Base-by-base conservation (phyloP, 2,329 filamentous ascomycete genomes). In the Talaromyces atroroseus region DNA sequence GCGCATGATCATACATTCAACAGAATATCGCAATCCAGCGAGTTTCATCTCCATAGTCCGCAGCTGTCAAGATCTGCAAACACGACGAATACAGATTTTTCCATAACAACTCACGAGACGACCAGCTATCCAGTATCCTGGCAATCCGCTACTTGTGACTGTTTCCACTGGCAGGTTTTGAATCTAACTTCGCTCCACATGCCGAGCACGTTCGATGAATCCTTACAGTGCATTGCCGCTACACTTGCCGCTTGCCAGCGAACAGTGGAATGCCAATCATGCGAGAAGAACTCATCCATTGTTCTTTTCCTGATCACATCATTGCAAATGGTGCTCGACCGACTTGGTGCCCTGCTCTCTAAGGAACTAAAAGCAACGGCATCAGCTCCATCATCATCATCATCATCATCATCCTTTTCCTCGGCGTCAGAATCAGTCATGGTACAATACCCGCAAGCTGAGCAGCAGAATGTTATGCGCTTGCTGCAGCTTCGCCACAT, bases 271-370 rank as follows among this genome's bases (percentile, higher is more conserved):
- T 58, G 56, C n/a, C 38, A 32, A n/a, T 58, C 51, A 44, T 58
- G 56, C 56, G 56, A 54, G 38, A 58, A 58, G 32, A 49, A 46
- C 5, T 50, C 51, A 2, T 50, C 56, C 14, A 49, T 47, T 46
- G 50, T 58, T 20, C 24, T 51, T 20, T 45, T 58, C 24, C 46
- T 54, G 18, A 24, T 51, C 10, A 46, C 56, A 26, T 54, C 56
- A 29, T 36, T 58, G 18, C 56, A 58, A 32, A 54, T 58, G 51
- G 56, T 52, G n/a, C n/a, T 51, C n/a, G 29, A 44, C n/a, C 51
- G 50, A 20, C 38, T 58, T 10, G 51, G 51, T 21, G 11, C 21
- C 8, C 49, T 49, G 12, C 44, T 52, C 11, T 44, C 38, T 5
- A 18, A 5, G 3, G 42, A 53, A 20, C 18, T 38, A 7, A 42